Conservation (phyloP, 208 protist genomes). For the Wallacemonas sp. region DNA sequence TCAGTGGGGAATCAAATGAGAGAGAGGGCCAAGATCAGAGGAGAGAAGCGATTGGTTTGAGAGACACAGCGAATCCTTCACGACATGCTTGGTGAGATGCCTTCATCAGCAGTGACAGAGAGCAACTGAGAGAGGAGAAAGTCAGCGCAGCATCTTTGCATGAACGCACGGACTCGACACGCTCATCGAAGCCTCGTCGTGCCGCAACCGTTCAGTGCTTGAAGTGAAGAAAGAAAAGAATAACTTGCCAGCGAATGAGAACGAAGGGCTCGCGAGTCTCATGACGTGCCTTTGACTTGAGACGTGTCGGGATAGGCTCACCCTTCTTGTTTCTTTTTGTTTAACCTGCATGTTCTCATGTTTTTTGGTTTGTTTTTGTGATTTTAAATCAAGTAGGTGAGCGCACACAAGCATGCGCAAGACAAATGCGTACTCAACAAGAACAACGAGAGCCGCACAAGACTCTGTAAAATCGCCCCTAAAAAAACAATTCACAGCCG, state of each 20-base stretch:
- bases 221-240: no score
- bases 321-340: conserved; percentile 13
- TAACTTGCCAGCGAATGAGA: no score
- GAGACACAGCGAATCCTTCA: neutral
- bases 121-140: neutral
- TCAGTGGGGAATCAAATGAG: conserved; percentile 2
- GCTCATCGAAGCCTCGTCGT: no score
- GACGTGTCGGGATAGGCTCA: neutral
- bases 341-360: no score
- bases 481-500: neutral
- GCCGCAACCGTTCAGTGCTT: no score
- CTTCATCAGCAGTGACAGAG: neutral
- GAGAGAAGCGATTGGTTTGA: neutral
- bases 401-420: neutral
- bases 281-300: no score
- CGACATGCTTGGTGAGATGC: no score
- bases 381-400: neutral
- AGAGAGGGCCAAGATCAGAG: no score
- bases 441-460: neutral
- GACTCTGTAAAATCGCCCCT: neutral
- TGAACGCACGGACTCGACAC: no score
- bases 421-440: neutral
- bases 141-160: neutral
- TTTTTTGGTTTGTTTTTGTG: no score
- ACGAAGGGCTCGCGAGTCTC: no score